Conservation (phyloP, 2,329 filamentous ascomycete species). For the Magnaporthales sp. region DNA sequence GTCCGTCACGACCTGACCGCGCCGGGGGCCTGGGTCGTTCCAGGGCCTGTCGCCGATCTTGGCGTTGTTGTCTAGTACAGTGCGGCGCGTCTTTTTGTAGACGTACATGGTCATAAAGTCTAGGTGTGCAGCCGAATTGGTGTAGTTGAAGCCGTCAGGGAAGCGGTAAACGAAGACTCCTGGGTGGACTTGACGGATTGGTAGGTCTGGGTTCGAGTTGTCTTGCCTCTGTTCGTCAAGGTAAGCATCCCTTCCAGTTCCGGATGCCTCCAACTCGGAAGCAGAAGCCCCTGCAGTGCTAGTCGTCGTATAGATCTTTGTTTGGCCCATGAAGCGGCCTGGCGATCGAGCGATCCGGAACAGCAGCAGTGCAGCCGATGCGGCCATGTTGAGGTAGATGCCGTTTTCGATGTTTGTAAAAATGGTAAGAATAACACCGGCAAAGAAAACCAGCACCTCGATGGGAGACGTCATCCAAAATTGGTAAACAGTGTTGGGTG, state of each 20-base stretch:
- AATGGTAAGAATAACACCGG: constrained; percentile 13
- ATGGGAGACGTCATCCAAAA: constrained; percentile 40
- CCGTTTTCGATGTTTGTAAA: constrained; percentile 41
- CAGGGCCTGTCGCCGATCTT: constrained; percentile 38
- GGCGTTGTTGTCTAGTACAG: constrained; percentile 26
- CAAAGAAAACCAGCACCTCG: constrained; percentile 12
- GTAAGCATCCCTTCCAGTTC: constrained; percentile 24
- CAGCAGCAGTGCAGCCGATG: constrained; percentile 33
- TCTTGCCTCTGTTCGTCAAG: constrained; percentile 31
- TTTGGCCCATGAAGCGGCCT: constrained; percentile 36
- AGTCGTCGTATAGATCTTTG: constrained; percentile 7
- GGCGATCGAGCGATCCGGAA: constrained; percentile 35
- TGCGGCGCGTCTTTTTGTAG: constrained; percentile 29
- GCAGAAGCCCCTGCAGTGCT: constrained; percentile 8
- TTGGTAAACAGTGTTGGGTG: constrained; percentile 7
- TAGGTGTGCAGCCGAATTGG: constrained; percentile 39
- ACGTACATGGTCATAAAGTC: constrained; percentile 31
- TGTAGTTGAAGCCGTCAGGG: constrained; percentile 42
- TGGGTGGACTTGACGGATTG: constrained; percentile 32
- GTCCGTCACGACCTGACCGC: constrained; percentile 16
- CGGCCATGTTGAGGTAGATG: constrained; percentile 38
- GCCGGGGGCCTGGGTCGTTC: constrained; percentile 40
- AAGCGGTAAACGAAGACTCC: constrained; percentile 45
- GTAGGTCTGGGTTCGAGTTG: constrained; percentile 34
- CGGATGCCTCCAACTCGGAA: constrained; percentile 3